phyloP scores from a whole-genome alignment of 75 land plant species.

The Larix kaempferi region DNA sequence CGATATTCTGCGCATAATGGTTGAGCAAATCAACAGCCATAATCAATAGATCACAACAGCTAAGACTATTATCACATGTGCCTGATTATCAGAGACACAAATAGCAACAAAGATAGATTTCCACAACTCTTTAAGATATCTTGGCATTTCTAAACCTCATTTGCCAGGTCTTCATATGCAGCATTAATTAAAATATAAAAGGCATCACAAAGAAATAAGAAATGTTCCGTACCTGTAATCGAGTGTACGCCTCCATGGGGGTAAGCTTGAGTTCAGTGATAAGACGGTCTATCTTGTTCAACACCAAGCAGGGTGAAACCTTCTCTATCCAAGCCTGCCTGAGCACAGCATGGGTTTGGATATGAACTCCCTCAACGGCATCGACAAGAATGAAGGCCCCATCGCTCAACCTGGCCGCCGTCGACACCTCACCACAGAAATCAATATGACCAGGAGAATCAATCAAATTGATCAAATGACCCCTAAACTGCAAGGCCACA shows the following conservation, averaged over 20 bases:
- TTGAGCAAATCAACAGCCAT: no score
- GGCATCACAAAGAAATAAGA: not conserved
- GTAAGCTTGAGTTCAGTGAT: slow-evolving; percentile 74
- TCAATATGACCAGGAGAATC: slow-evolving; percentile 98
- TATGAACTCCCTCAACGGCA: slow-evolving; percentile 90
- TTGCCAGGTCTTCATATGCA: not conserved
- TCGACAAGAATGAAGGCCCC: slow-evolving; percentile 90
- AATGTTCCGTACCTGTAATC: slow-evolving; percentile 34
- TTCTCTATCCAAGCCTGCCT: slow-evolving; percentile 92
- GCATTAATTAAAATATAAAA: not conserved
- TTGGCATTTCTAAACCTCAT: no score
- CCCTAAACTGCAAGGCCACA: slow-evolving; percentile 49
- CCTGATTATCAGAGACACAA: no score
- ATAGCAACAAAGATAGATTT: no score
- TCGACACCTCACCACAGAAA: slow-evolving; percentile 92
- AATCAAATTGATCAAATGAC: slow-evolving; percentile 65
- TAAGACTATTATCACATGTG: no score
- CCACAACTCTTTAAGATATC: no score
- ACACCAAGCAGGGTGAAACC: slow-evolving; percentile 72
- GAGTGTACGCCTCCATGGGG: slow-evolving; percentile 78
- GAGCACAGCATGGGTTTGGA: slow-evolving; percentile 94
- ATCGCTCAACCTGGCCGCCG: slow-evolving; percentile 85
- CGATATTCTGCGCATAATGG: slow-evolving; percentile 43
- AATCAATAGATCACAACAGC: no score
- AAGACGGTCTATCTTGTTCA: slow-evolving; percentile 89